Conservation (phyloP, 352 stramenopile species). For the Pythium phragmitis region DNA sequence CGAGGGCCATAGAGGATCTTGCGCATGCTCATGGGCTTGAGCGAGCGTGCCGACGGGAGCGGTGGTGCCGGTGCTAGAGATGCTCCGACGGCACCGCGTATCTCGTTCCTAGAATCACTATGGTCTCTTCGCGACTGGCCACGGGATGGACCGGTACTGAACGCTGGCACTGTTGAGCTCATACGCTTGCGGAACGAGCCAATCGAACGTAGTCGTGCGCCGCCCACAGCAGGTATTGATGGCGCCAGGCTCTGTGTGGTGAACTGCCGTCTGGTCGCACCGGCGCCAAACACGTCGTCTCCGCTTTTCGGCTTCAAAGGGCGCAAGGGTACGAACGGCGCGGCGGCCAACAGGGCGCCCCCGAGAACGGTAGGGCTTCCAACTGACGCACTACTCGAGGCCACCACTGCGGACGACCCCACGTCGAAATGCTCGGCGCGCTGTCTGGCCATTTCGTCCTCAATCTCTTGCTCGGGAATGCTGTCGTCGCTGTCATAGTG, state of each 20-base stretch:
- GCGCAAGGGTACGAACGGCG: slow-evolving; percentile 25
- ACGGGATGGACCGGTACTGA: background rate
- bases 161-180: background rate
- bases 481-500: slow-evolving; percentile 25
- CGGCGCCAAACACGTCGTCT: slow-evolving; percentile 30
- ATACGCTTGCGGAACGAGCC: slow-evolving; percentile 27
- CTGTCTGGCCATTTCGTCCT: slow-evolving; percentile 30
- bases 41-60: background rate
- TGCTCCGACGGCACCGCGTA: background rate
- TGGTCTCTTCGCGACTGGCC: background rate
- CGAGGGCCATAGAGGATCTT: background rate
- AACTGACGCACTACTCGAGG: background rate
- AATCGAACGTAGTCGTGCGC: slow-evolving; percentile 25
- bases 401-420: background rate
- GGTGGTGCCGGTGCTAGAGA: background rate
- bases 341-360: background rate
- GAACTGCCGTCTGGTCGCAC: slow-evolving; percentile 4
- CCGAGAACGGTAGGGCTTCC: background rate
- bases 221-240: background rate
- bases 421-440: slow-evolving; percentile 25
- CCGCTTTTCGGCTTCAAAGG: slow-evolving; percentile 32
- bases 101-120: slow-evolving; percentile 2
- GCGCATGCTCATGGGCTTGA: slow-evolving; percentile 15
- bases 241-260: background rate
- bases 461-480: slow-evolving; percentile 24